Evolutionary conservation across 1,284 basidiomycete species (phyloP).

Genomic region (Pterula multifida): DNA sequence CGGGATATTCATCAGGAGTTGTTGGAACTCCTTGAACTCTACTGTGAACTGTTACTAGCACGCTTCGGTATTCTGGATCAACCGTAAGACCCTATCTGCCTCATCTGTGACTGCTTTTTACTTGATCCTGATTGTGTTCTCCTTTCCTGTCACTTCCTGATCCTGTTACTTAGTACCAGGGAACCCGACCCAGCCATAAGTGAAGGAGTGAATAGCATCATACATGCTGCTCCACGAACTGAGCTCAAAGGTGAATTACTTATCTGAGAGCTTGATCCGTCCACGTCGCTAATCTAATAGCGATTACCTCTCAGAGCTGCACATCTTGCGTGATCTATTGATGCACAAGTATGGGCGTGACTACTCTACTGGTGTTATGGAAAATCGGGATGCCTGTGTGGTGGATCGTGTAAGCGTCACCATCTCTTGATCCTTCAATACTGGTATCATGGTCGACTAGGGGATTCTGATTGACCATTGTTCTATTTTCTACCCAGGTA

Average conservation of each 20-base stretch:
- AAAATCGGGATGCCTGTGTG: slow-evolving; percentile 73
- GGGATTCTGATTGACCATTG: slow-evolving; percentile 3
- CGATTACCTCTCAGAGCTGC: slow-evolving; percentile 52
- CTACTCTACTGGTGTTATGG: slow-evolving; percentile 69
- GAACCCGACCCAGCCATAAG: slow-evolving; percentile 76
- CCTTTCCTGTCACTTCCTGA: background rate
- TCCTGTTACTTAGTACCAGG: slow-evolving; percentile 33
- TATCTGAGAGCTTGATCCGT: too few species aligned
- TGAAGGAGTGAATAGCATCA: slow-evolving; percentile 68
- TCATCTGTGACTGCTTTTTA: slow-evolving; percentile 5
- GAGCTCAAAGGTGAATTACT: slow-evolving; percentile 78
- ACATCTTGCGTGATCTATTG: slow-evolving; percentile 83
- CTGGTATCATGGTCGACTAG: background rate
- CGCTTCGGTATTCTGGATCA: slow-evolving; percentile 87
- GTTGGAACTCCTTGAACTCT: slow-evolving; percentile 87
- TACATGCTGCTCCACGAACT: slow-evolving; percentile 84
- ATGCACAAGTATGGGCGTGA: slow-evolving; percentile 91
- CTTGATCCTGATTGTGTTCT: slow-evolving; percentile 2
- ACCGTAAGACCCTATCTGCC: slow-evolving; percentile 44
- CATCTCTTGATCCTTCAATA: slow-evolving; percentile 2
- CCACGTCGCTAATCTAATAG: slow-evolving; percentile 2
- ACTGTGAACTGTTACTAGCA: slow-evolving; percentile 86
- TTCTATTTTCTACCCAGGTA: slow-evolving; percentile 30
- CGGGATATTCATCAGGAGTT: slow-evolving; percentile 82
- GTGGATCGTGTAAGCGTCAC: slow-evolving; percentile 56